A percentile compares a stretch with the other conserved stretches of the same genome.
Conservation (phyloP, 164 flowering plant genomes). For the Platanus orientalis region DNA sequence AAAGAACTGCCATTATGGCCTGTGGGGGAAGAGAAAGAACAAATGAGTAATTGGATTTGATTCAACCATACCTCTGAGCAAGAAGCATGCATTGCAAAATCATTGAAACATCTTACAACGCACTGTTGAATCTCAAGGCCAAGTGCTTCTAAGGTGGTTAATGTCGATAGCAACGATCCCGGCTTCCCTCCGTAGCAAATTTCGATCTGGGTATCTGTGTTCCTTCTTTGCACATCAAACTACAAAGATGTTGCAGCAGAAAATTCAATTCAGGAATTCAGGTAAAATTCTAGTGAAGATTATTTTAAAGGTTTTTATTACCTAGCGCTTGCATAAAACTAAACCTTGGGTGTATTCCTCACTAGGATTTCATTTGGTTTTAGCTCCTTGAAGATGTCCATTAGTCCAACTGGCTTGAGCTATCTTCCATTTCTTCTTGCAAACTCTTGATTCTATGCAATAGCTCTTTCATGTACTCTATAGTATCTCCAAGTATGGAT, state of each 20-base stretch:
- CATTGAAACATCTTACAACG: slow-evolving; percentile 89
- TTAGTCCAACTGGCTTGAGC: slow-evolving; percentile 31
- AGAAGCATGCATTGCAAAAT: slow-evolving; percentile 80
- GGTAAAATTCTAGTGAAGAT: neutral
- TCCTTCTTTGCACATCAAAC: slow-evolving; percentile 80
- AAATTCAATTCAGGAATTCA: neutral
- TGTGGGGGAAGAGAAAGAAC: neutral
- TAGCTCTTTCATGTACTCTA: slow-evolving; percentile 88
- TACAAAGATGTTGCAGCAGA: slow-evolving; percentile 29
- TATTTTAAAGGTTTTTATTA: neutral
- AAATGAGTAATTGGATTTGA: neutral
- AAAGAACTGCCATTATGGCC: too few relatives aligned
- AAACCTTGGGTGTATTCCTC: slow-evolving; percentile 80
- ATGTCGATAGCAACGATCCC: slow-evolving; percentile 66
- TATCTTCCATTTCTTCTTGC: slow-evolving; percentile 49
- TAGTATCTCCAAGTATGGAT: slow-evolving; percentile 88
- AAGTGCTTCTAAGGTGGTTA: slow-evolving; percentile 64
- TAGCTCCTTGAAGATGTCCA: slow-evolving; percentile 46
- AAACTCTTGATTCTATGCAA: slow-evolving; percentile 59
- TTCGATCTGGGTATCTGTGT: slow-evolving; percentile 55
- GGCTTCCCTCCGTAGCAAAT: slow-evolving; percentile 73
- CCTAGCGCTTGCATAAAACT: neutral
- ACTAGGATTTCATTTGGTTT: slow-evolving; percentile 53
- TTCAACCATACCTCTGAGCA: slow-evolving; percentile 66
- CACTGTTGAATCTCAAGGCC: slow-evolving; percentile 93